Conservation (phyloP, 805 yeast species). For the Nakazawaea molendinolei region DNA sequence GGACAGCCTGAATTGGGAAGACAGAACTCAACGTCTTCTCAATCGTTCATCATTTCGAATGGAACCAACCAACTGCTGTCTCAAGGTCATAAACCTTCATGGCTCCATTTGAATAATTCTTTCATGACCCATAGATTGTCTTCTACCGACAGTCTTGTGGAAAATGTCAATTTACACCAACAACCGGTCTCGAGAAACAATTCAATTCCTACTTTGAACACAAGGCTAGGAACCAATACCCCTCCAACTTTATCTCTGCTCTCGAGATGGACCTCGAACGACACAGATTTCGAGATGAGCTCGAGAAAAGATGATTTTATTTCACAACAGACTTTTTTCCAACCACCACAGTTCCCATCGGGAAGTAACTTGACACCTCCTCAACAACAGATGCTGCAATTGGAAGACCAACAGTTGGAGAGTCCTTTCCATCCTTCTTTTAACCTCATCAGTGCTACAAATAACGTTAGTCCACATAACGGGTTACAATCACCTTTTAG, state of each 20-base stretch:
- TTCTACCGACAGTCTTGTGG: conserved; percentile 28
- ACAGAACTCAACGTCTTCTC: conserved; percentile 20
- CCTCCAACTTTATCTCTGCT: conserved; percentile 6
- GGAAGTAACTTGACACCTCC: conserved; percentile 9
- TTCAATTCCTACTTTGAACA: background rate
- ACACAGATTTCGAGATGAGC: conserved; percentile 10
- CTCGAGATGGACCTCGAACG: conserved; percentile 11
- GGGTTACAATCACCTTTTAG: conserved; percentile 11
- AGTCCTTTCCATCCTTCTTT: conserved; percentile 12
- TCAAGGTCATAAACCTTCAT: conserved; percentile 23
- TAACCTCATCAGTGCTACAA: conserved; percentile 1
- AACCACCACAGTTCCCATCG: conserved; percentile 8
- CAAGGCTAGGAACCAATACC: too few species aligned
- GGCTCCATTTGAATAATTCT: conserved; percentile 27
- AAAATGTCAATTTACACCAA: conserved; percentile 13
- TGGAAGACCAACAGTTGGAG: conserved; percentile 8
- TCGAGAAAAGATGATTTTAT: conserved; percentile 2
- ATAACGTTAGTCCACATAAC: background rate
- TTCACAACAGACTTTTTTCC: conserved; percentile 4
- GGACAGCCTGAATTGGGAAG: conserved; percentile 17
- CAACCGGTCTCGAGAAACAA: conserved; percentile 1
- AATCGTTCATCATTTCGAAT: conserved; percentile 6
- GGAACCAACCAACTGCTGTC: conserved; percentile 9
- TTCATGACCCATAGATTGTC: conserved; percentile 24
- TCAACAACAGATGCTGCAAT: conserved; percentile 8